Percentiles rank a stretch among this genome's conserved stretches.
These are phyloP conservation scores for Gardenia jasminoides DNA, from an alignment of 257 asterid species.

Conservation along the genomic window DNA sequence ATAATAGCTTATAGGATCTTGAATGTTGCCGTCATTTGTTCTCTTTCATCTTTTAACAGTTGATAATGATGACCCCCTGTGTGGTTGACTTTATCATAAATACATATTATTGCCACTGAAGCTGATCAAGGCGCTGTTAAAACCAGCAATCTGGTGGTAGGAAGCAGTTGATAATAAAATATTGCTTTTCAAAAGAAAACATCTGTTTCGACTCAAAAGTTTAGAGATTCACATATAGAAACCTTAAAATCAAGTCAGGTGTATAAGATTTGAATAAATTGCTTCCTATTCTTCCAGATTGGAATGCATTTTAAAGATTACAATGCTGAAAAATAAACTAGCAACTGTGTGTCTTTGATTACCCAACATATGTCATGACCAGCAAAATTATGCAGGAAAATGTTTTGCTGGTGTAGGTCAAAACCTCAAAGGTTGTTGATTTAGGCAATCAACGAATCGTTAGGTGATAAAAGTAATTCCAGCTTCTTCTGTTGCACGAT, in stretches of 20 bases:
- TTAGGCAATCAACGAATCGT: not conserved
- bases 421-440: not conserved
- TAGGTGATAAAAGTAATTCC: not conserved
- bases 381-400: not conserved
- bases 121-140: not conserved
- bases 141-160: not conserved
- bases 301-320: not conserved
- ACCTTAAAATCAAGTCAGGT: not conserved
- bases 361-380: not conserved
- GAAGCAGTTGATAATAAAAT: not conserved
- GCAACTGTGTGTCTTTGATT: not conserved
- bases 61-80: not conserved
- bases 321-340: not conserved
- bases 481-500: not conserved
- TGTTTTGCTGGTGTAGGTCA: not conserved
- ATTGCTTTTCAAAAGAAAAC: not conserved
- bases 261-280: not conserved
- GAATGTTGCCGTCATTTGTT: not conserved
- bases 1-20: constrained; percentile 16
- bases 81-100: not conserved
- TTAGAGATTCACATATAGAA: not conserved
- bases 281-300: not conserved
- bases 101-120: not conserved
- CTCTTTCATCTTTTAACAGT: not conserved
- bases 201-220: not conserved